Evolutionary conservation across 2,329 filamentous ascomycete genomes (phyloP).

Genomic region (Diaporthe vaccinii): DNA sequence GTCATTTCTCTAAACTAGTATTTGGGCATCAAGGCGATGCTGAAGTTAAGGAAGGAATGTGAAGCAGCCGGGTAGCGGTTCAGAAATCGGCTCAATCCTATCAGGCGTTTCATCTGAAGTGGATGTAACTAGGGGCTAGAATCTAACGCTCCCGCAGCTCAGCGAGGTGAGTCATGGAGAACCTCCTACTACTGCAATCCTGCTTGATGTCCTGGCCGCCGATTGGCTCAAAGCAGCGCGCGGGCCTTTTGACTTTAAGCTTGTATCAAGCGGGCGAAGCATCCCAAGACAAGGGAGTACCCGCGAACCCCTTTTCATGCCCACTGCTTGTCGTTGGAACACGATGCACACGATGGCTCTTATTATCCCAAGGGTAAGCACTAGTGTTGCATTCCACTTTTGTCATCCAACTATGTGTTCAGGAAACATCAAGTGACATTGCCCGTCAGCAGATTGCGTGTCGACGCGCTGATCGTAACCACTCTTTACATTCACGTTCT

Average conservation of each 20-base stretch:
- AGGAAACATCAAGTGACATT: neutral
- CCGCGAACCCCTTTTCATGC: constrained; percentile 10
- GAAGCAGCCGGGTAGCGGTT: constrained; percentile 5
- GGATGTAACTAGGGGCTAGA: constrained; percentile 20
- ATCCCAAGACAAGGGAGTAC: constrained; percentile 1
- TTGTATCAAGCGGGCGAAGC: constrained; percentile 16
- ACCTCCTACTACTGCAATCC: neutral
- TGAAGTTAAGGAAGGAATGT: neutral
- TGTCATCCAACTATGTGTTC: neutral
- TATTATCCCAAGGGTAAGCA: neutral
- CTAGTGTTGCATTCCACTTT: neutral
- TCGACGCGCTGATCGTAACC: neutral
- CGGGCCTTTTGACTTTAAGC: neutral
- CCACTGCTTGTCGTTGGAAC: neutral
- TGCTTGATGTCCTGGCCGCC: neutral
- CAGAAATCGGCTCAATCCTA: constrained; percentile 15
- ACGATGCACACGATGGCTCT: neutral
- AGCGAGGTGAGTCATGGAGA: too few relatives aligned
- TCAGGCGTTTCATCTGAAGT: constrained; percentile 20
- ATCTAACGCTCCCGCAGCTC: neutral
- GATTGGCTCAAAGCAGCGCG: neutral
- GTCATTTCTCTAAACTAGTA: neutral
- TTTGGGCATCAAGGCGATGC: neutral
- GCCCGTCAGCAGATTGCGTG: neutral
- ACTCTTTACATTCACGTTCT: neutral